A percentile compares a stretch with the other conserved stretches of the same genome.
phyloP scores from a whole-genome alignment of 495 filamentous ascomycete species.

The Trypethelium eluteriae region DNA sequence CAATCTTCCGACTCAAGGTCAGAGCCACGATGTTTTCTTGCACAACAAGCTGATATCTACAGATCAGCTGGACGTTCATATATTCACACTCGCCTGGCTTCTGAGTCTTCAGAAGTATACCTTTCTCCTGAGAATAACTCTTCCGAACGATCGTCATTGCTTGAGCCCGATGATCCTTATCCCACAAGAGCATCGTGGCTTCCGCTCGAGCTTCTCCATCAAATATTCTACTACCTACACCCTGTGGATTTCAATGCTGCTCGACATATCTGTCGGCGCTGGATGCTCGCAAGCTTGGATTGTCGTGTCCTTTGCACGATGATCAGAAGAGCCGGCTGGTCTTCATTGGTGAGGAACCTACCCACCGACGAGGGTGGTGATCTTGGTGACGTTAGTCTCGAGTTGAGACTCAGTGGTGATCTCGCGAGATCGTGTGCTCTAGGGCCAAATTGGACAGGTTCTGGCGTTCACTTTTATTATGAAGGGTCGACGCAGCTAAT shows the following conservation, averaged over 20 bases:
- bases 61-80: background rate
- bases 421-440: background rate
- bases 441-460: background rate
- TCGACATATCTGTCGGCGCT: slow-evolving; percentile 55
- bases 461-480: background rate
- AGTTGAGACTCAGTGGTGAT: background rate
- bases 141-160: background rate
- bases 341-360: background rate
- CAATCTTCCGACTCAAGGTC: background rate
- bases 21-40: background rate
- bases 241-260: slow-evolving; percentile 61
- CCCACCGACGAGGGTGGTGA: background rate
- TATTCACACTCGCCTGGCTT: background rate
- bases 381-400: background rate
- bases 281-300: slow-evolving; percentile 59
- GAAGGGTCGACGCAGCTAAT: background rate
- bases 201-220: slow-evolving; percentile 56
- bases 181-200: slow-evolving; percentile 28
- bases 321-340: slow-evolving; percentile 54
- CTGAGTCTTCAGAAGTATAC: background rate
- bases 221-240: slow-evolving; percentile 48
- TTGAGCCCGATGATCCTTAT: background rate
- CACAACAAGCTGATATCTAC: background rate
- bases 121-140: background rate
- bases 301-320: slow-evolving; percentile 44